Percentiles rank a stretch among this genome's conserved stretches.
phyloP scores from a whole-genome alignment of 495 filamentous ascomycete species.

The Neurospora sp. region DNA sequence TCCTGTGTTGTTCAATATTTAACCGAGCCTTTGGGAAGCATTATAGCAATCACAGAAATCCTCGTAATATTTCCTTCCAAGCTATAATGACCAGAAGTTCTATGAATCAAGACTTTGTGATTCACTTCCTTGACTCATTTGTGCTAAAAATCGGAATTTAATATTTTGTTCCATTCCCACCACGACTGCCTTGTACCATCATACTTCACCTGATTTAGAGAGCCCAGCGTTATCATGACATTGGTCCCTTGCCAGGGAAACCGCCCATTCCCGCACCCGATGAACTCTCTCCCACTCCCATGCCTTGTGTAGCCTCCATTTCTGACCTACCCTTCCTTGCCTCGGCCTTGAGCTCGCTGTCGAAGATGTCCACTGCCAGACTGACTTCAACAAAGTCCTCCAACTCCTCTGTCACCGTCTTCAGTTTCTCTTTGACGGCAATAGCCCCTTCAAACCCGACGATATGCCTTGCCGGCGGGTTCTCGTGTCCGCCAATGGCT shows the following conservation, averaged over 20 bases:
- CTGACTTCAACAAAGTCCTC: constrained; percentile 94
- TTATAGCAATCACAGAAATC: background rate
- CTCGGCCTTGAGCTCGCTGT: constrained; percentile 39
- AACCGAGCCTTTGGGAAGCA: background rate
- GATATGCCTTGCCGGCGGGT: constrained; percentile 88
- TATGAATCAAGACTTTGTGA: too few species aligned
- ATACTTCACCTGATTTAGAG: too few species aligned
- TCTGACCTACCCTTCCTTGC: constrained; percentile 25
- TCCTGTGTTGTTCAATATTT: background rate
- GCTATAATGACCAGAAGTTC: background rate
- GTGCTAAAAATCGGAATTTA: too few species aligned
- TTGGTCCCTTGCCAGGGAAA: background rate
- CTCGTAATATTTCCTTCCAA: background rate
- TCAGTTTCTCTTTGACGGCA: constrained; percentile 90
- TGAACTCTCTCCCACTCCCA: background rate
- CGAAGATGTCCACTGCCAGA: constrained; percentile 67
- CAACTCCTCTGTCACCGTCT: constrained; percentile 89
- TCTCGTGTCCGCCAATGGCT: constrained; percentile 88
- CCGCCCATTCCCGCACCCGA: background rate
- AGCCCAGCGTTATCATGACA: background rate
- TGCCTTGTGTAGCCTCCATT: constrained; percentile 2
- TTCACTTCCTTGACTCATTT: too few species aligned
- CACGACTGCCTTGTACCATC: background rate
- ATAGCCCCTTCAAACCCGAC: constrained; percentile 84
- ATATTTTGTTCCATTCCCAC: background rate